Conservation (phyloP, 2,329 filamentous ascomycete genomes). For the Ophiostoma sp. region DNA sequence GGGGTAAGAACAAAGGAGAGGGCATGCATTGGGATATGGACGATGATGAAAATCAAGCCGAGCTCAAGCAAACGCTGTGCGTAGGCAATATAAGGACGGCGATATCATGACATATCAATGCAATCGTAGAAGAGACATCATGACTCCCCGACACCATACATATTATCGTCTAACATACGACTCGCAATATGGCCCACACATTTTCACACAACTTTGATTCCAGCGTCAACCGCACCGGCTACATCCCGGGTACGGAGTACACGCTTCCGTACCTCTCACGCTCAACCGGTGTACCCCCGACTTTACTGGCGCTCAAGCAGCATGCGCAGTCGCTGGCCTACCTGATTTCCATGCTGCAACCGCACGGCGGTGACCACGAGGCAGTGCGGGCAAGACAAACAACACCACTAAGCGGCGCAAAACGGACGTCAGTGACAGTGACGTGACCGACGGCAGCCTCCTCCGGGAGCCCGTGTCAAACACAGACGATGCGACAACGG, state of each 20-base stretch:
- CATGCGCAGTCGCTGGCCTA: slow-evolving; percentile 59
- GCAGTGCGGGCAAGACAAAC: not conserved
- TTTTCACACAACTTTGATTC: slow-evolving; percentile 29
- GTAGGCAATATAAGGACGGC: not conserved
- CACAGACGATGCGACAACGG: slow-evolving; percentile 21
- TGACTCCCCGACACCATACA: not conserved
- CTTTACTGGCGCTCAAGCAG: slow-evolving; percentile 58
- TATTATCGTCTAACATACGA: not conserved
- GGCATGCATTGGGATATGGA: not conserved
- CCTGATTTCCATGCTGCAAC: slow-evolving; percentile 51
- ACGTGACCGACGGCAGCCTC: not conserved
- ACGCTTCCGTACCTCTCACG: slow-evolving; percentile 45
- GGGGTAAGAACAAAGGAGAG: not conserved
- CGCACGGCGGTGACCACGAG: slow-evolving; percentile 32
- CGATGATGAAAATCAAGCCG: not conserved
- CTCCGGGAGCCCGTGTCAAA: not conserved
- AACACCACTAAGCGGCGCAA: not conserved
- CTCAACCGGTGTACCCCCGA: slow-evolving; percentile 50
- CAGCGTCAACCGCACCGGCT: slow-evolving; percentile 27
- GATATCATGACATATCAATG: not conserved
- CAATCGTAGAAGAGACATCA: not conserved
- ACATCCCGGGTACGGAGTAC: slow-evolving; percentile 43
- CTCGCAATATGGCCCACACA: slow-evolving; percentile 28
- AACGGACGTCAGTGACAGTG: not conserved
- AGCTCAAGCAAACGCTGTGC: not conserved